Evolutionary conservation across 2,329 filamentous ascomycete species (phyloP).

Genomic region (Arthrobotrys conoides): DNA sequence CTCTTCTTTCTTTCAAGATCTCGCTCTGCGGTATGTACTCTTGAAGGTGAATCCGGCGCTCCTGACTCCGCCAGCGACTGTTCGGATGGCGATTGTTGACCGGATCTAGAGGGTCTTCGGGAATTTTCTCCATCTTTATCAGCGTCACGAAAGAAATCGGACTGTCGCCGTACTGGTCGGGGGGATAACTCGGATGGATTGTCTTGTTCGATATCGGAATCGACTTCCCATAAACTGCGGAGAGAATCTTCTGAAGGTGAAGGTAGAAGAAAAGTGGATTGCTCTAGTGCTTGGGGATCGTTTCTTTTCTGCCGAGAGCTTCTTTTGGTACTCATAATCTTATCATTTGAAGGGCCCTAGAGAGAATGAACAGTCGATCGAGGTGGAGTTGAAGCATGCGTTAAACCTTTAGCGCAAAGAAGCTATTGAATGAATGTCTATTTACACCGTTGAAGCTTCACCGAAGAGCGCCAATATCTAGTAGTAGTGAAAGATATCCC

Average conservation of each 20-base stretch:
- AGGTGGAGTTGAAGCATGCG: too few species aligned
- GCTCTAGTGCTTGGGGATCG: background rate
- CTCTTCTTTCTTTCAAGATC: constrained; percentile 10
- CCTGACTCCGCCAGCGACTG: background rate
- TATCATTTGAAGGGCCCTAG: too few species aligned
- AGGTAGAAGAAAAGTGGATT: constrained; percentile 37
- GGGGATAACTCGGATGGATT: constrained; percentile 23
- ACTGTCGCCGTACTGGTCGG: background rate
- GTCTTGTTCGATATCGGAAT: constrained; percentile 22
- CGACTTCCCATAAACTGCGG: constrained; percentile 34
- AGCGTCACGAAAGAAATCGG: background rate
- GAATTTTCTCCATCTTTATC: constrained; percentile 37
- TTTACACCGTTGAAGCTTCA: too few species aligned
- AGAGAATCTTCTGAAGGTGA: constrained; percentile 37
- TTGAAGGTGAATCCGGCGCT: constrained; percentile 1
- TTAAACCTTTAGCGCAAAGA: too few species aligned
- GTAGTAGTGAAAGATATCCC: too few species aligned
- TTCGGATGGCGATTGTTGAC: constrained; percentile 1
- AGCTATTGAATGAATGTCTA: too few species aligned
- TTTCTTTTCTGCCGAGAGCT: background rate
- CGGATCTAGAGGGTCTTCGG: background rate
- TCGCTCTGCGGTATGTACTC: constrained; percentile 2
- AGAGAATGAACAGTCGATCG: too few species aligned
- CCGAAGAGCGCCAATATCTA: too few species aligned
- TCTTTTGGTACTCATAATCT: constrained; percentile 39